Conservation (phyloP, 371 early-diverging fungal species). For the Sporodiniella umbellata region DNA sequence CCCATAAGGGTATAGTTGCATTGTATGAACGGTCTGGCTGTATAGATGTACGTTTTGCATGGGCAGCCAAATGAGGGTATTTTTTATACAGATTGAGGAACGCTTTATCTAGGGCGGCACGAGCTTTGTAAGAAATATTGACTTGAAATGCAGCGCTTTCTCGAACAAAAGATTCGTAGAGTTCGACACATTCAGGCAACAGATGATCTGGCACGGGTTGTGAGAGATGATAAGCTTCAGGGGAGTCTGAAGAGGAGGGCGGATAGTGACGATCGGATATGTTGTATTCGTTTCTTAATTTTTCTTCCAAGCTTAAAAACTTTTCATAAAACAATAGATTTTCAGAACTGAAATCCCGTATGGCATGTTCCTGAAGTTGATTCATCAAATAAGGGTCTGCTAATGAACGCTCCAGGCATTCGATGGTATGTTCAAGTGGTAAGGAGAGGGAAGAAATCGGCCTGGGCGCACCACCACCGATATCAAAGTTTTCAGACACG, state of each 20-base stretch:
- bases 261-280: neutral
- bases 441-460: neutral
- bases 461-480: neutral
- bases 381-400: constrained; percentile 15
- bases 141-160: constrained; percentile 35
- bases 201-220: constrained; percentile 9
- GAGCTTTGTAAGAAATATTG: constrained; percentile 34
- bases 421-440: constrained; percentile 14
- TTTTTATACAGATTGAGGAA: constrained; percentile 4
- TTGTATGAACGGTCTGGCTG: neutral
- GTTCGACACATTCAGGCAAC: constrained; percentile 19
- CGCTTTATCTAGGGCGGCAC: constrained; percentile 18
- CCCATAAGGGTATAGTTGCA: neutral
- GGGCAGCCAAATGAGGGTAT: neutral
- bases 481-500: neutral
- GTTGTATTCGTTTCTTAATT: constrained; percentile 3
- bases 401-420: constrained; percentile 24
- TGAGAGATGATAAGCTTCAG: too few species aligned
- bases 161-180: constrained; percentile 33
- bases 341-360: constrained; percentile 44
- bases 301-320: constrained; percentile 24
- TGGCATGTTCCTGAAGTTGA: constrained; percentile 26
- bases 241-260: too few species aligned
- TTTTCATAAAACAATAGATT: constrained; percentile 37
- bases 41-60: neutral